Percentiles rank a stretch among this genome's conserved stretches.
Conservation (phyloP, 192 early-diverging fungal species). For the Gamsiella multidivaricata region DNA sequence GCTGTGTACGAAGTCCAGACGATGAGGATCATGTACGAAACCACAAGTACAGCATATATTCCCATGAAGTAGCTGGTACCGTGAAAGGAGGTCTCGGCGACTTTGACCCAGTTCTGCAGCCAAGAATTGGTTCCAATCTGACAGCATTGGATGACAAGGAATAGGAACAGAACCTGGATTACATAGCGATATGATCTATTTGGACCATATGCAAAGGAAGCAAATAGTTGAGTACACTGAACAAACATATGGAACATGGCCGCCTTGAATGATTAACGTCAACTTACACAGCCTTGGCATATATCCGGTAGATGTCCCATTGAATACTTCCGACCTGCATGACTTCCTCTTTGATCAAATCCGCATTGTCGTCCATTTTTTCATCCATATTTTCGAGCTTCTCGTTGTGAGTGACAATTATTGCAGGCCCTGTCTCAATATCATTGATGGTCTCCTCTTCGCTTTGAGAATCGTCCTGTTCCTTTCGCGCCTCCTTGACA, state of each 20-base stretch:
- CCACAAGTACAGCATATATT: conserved; percentile 21
- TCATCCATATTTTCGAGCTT: conserved; percentile 4
- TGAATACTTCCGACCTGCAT: conserved; percentile 23
- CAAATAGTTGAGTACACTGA: background rate
- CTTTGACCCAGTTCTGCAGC: conserved; percentile 57
- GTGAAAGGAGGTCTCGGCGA: conserved; percentile 2
- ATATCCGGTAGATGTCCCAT: conserved; percentile 45
- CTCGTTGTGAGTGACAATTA: no score
- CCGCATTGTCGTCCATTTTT: background rate
- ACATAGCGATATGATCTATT: conserved; percentile 65
- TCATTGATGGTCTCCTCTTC: background rate
- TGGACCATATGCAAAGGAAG: background rate
- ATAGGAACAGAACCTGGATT: conserved; percentile 64
- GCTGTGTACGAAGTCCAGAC: background rate
- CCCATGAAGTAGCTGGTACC: conserved; percentile 3
- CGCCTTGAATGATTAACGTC: background rate
- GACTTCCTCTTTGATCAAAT: conserved; percentile 53
- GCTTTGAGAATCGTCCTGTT: conserved; percentile 4
- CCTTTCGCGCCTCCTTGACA: conserved; percentile 23
- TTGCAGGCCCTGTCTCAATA: background rate
- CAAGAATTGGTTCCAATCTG: conserved; percentile 68
- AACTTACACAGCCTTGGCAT: conserved; percentile 69
- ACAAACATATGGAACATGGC: background rate
- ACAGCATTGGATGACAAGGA: conserved; percentile 68
- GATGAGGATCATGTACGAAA: conserved; percentile 9